Evolutionary conservation across 129 eudicot species (phyloP), one percentile per base, ranked within the genome.

Genomic region (Helianthus tuberosus): DNA sequence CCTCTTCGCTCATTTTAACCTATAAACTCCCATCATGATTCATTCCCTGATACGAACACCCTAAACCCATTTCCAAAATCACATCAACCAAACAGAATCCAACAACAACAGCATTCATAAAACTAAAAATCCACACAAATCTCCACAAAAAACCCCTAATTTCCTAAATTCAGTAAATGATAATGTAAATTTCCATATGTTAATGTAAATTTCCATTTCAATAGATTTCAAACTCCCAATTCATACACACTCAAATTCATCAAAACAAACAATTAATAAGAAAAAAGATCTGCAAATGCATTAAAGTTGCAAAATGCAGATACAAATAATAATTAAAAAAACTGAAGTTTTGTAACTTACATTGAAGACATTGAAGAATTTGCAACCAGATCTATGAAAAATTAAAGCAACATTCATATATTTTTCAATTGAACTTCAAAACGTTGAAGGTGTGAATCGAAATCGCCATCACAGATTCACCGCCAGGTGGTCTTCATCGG

Each of bases 41-140:
- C 35, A 23, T 55, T 23, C 53, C 35, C 74, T 55, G 55, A 74
- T 23, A 60, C 32, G 63, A 6, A 39, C 7, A 47, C 67, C 82
- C 89, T 75, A 32, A 73, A 7, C 63, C 90, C 98, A 69, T 93
- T 93, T 79, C 98, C 98, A 2, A 96, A 87, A n/a, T n/a, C 25
- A 64, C 25, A 67, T 77, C 11, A 72, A 51, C 61, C 35, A 57
- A 79, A 71, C 44, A 27, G 1, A 11, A 59, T 12, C 64, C 41
- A 59, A 8, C 46, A 53, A 62, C 53, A 35, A 20, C 47, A 5
- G 25, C 51, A 8, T 35, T 47, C 23, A 48, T 41, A 57, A 4
- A 35, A 25, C 27, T 12, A 51, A 58, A 47, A 66, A 8, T 9
- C 46, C 8, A 6, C n/a, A 41, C 46, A 41, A 41, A 41, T 41